Evolutionary conservation across 2,329 filamentous ascomycete genomes (phyloP), one percentile per base, ranked within the genome.

Genomic region (Botrytis fragariae): DNA sequence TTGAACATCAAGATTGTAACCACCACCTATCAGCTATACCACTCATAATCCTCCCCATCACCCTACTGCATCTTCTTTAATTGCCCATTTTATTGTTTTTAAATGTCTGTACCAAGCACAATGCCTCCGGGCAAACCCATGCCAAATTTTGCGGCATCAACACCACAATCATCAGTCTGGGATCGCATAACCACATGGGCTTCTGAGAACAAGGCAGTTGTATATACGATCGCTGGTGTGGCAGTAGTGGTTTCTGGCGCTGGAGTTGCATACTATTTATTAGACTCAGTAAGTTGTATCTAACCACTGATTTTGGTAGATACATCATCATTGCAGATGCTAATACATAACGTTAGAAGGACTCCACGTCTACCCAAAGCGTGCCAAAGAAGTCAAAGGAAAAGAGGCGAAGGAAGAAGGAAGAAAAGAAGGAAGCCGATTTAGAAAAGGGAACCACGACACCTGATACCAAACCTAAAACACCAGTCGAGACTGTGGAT

Each of bases 191-290:
- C 94, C 77, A 91, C 87, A 81, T 99, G 96, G 95, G 94, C 93
- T 22, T 93, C 94, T 3, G 95, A 98, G 82, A 95, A 99, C 85
- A 98, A 98, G 86, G 92, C 93, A 65, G 88, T 95, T 72, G 95
- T 97, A 76, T 99, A 98, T 84, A 98, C 96, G 78, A 93, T 98
- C 84, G 96, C 95, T 72, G 96, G 96, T 80, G 93, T 97, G 74
- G 95, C 95, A 71, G 89, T 97, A 65, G 94, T 98, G 61, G 93
- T 97, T 73, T 96, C 94, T 22, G 93, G 93, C 75, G 95, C 95
- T 48, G 95, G 96, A 78, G 93, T 93, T 61, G 92, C 97, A 81
- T 99, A 98, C 86, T 98, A 98, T 83, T 86, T 97, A 78, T 92
- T 79, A 61, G 86, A 88, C 78, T 84, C 86, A 78, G 89, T 91